Conservation (phyloP, 2,329 filamentous ascomycete species). For the Trichoderma sp. region DNA sequence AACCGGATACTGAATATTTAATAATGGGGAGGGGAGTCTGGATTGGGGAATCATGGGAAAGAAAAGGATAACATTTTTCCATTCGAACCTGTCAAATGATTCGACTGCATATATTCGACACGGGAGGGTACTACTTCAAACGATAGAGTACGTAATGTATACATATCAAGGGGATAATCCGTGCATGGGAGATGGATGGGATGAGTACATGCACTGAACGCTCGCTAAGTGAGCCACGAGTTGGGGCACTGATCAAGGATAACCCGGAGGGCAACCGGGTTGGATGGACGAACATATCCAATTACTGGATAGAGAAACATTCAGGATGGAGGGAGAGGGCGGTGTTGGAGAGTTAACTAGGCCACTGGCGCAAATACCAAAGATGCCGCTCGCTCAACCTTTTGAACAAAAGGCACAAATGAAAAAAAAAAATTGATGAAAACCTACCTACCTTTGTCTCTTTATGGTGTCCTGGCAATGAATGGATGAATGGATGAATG, state of each 20-base stretch:
- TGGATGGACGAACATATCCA: not conserved
- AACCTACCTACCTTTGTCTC: not conserved
- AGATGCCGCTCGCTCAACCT: conserved; percentile 41
- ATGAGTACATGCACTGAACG: conserved; percentile 31
- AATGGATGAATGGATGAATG: not conserved
- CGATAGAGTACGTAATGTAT: conserved; percentile 42
- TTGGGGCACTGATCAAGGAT: conserved; percentile 22
- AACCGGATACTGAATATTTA: conserved; percentile 26
- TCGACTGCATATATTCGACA: conserved; percentile 32
- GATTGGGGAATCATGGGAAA: conserved; percentile 14
- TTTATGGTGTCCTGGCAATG: not conserved
- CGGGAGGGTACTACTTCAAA: conserved; percentile 25
- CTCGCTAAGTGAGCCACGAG: conserved; percentile 33
- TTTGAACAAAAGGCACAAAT: conserved; percentile 25
- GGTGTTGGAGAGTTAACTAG: conserved; percentile 22
- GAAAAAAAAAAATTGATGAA: conserved; percentile 22
- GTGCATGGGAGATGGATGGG: conserved; percentile 32
- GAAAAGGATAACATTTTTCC: conserved; percentile 16
- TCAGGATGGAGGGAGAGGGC: not conserved
- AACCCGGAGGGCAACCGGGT: not conserved
- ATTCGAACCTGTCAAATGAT: conserved; percentile 20
- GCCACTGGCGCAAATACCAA: conserved; percentile 35
- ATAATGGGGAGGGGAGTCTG: conserved; percentile 28
- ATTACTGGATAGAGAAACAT: not conserved
- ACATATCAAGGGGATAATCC: conserved; percentile 37